Conservation (phyloP, 352 stramenopile genomes). For the Globisporangium heterothallicum region DNA sequence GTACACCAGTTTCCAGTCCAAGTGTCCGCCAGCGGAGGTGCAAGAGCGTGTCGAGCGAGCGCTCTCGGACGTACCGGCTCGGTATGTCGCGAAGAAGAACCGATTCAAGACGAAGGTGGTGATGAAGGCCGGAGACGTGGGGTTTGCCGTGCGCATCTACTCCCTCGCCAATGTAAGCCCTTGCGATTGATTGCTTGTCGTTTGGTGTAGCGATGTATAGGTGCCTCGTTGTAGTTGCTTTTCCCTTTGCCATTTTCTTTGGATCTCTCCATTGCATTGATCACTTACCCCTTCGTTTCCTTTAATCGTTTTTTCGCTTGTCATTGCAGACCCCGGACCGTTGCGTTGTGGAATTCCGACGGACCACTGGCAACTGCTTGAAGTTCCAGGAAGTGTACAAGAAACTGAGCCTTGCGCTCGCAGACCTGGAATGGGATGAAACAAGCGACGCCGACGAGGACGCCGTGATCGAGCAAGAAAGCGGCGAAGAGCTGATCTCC, state of each 20-base stretch:
- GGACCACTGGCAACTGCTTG: constrained; percentile 60
- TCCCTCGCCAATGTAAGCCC: constrained; percentile 63
- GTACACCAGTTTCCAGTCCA: constrained; percentile 76
- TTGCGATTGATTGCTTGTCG: constrained; percentile 21
- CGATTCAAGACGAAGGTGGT: constrained; percentile 74
- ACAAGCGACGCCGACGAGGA: constrained; percentile 27
- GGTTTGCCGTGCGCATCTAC: constrained; percentile 59
- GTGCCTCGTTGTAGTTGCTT: constrained; percentile 12
- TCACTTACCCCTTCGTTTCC: constrained; percentile 1
- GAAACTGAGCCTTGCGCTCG: constrained; percentile 44
- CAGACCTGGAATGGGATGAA: constrained; percentile 47
- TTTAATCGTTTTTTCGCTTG: background rate
- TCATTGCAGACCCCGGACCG: constrained; percentile 30
- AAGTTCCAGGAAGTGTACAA: constrained; percentile 75
- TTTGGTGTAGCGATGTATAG: too few relatives aligned
- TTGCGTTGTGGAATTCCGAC: constrained; percentile 69
- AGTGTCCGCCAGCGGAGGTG: constrained; percentile 34
- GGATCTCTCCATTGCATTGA: background rate
- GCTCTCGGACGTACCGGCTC: constrained; percentile 39
- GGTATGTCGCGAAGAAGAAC: constrained; percentile 48
- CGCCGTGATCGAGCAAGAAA: constrained; percentile 20
- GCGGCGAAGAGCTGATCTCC: constrained; percentile 65
- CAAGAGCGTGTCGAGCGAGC: constrained; percentile 51
- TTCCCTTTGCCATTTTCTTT: background rate
- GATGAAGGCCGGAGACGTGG: constrained; percentile 51